Evolutionary conservation across 768 basidiomycete species (phyloP), one percentile per base, ranked within the genome.

Genomic region (Hortiboletus campestris): DNA sequence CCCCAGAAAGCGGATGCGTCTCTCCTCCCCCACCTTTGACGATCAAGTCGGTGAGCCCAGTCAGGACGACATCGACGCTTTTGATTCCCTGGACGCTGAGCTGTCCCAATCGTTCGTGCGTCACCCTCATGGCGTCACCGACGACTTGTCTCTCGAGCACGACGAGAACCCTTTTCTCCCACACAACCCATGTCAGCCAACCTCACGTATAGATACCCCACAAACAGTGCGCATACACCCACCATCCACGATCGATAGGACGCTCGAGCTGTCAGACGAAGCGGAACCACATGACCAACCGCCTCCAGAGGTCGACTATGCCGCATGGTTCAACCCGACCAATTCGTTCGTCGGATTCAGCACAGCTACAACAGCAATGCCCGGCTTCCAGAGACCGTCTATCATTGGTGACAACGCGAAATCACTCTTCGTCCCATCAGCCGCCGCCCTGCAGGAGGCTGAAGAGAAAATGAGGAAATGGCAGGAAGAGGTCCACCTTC

Each of bases 11-110:
- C 77, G 83, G 20, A 80, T 81, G 60, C 76, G 86, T 40, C 76
- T 86, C 29, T 85, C 85, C 0, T 87, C 86, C 1, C 85, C 87
- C 2, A 81, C 81, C 20, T 85, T 84, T 57, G 86, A 86, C 57
- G 74, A 77, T 44, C 79, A 79, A 58, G 63, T 81, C 22, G 71
- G 58, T 8, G 79, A 79, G 20, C 65, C 83, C 50, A 86, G 78
- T 48, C 78, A 82, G 56, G 79, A 83, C 34, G 80, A 85, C 51
- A 65, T 87, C 12, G 71, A 73, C 35, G 83, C 80, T 4, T 78
- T 84, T 43, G 84, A 85, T 63, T 73, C 73, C 36, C 65, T 84
- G 12, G 80, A 85, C 29, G 71, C 73, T 6, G 69, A 63, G 44
- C 69, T 82, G 2, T 78, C 80, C 6, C 81, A 81, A 44, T 39